These are phyloP conservation scores for Phialocephala sp. DNA, from an alignment of 2,329 filamentous ascomycete genomes.

Conservation along the genomic window DNA sequence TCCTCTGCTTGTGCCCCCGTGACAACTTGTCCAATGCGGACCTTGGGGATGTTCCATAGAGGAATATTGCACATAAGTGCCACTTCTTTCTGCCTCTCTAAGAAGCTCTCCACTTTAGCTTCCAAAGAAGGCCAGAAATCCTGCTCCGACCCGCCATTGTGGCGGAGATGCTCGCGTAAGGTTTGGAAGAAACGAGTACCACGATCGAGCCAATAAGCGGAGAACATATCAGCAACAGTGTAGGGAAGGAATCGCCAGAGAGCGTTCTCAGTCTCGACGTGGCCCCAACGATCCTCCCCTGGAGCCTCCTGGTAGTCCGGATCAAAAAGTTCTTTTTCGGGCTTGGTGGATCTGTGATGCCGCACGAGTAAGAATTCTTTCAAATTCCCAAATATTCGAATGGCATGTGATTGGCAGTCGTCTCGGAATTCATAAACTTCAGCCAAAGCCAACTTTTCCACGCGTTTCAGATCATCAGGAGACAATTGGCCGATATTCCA, in stretches of 20 bases:
- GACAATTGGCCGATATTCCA: slow-evolving; percentile 8
- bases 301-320: not conserved
- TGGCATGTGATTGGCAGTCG: not conserved
- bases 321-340: not conserved
- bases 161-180: not conserved
- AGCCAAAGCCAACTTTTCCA: not conserved
- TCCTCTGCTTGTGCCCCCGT: not conserved
- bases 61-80: not conserved
- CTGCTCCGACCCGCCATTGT: not conserved
- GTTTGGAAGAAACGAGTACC: not conserved
- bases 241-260: not conserved
- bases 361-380: not conserved
- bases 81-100: not conserved
- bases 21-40: not conserved
- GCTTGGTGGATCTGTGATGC: not conserved
- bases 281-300: not conserved
- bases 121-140: not conserved
- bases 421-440: not conserved
- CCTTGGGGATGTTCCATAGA: not conserved
- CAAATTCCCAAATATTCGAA: slow-evolving; percentile 12
- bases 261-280: not conserved
- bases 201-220: not conserved
- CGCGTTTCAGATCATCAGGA: not conserved
- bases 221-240: slow-evolving; percentile 2
- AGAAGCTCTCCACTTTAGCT: not conserved